Evolutionary conservation across 2,329 filamentous ascomycete genomes (phyloP).

Genomic region (Ophiostoma quercus): DNA sequence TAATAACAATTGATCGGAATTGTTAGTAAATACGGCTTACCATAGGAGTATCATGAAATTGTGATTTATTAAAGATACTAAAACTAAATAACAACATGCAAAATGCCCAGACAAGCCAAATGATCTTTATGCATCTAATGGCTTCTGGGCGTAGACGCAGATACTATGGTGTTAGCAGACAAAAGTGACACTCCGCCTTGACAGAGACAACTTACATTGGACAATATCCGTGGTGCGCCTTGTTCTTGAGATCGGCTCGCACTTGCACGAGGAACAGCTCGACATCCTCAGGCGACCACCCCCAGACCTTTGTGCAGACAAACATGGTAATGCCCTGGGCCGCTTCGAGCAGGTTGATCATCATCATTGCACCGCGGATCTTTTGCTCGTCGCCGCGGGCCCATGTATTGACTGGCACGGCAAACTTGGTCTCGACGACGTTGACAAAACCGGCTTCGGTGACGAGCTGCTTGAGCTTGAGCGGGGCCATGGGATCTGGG

Average conservation of each 20-base stretch:
- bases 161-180: background rate
- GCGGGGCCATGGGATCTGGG: background rate
- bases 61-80: background rate
- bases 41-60: background rate
- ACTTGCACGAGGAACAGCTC: slow-evolving; percentile 28
- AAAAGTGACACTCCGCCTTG: background rate
- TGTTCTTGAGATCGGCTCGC: slow-evolving; percentile 26
- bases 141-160: background rate
- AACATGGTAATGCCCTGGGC: slow-evolving; percentile 30
- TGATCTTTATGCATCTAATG: background rate
- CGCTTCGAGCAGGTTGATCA: slow-evolving; percentile 31
- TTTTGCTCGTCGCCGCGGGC: slow-evolving; percentile 30
- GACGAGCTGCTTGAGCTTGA: background rate
- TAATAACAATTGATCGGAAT: background rate
- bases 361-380: slow-evolving; percentile 30
- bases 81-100: too few species aligned
- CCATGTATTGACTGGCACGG: slow-evolving; percentile 35
- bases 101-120: background rate
- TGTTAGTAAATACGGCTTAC: background rate
- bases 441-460: background rate
- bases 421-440: slow-evolving; percentile 31
- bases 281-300: slow-evolving; percentile 30
- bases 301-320: slow-evolving; percentile 29
- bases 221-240: slow-evolving; percentile 26
- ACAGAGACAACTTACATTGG: slow-evolving; percentile 24